Evolutionary conservation across 2,329 filamentous ascomycete species (phyloP), one percentile per base, ranked within the genome.

Genomic region (Alternaria sp.): DNA sequence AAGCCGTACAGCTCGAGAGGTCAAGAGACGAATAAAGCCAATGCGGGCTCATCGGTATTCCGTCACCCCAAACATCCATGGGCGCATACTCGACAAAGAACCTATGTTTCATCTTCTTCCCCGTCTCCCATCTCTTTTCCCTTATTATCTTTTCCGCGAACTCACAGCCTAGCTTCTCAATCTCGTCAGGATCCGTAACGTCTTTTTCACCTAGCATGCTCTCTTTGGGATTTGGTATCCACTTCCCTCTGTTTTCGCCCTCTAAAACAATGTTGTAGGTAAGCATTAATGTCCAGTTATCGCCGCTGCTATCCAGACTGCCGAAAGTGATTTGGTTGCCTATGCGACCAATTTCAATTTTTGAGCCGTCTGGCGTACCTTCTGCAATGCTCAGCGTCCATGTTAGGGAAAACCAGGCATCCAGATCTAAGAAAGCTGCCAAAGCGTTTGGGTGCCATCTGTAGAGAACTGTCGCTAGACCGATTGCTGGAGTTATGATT

Each of bases 61-160:
- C 69, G 38, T 72, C 69, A 12, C 67, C 65, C 54, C 69, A 72
- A 36, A 70, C 56, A 28, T 72, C 69, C 69, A 72, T 72, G 0
- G 69, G 66, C 38, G 66, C 69, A 39, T 72, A 72, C 34, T 72
- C 69, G 36, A 72, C 51, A 12, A 60, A 63, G 11, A 71, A 70
- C 8, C 44, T 32, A 32, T 72, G 69, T 14, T 59, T 61, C 8
- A 69, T 52, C 11, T 60, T 61, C 36, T 66, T 69, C 1, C 61
- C 57, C 3, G 66, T 66, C 5, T 64, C 60, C 69, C 69, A 71
- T 16, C 57, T 54, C 53, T 54, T 63, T 7, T 57, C 24, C 1
- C 14, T 2, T 1, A 67, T 34, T 6, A 65, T 30, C 26, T 53
- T 26, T 9, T 16, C 47, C 4, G 41, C 58, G 4, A 62, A 57